Base-by-base conservation (phyloP, 2,329 filamentous ascomycete genomes). In the Apiospora malaysiana region DNA sequence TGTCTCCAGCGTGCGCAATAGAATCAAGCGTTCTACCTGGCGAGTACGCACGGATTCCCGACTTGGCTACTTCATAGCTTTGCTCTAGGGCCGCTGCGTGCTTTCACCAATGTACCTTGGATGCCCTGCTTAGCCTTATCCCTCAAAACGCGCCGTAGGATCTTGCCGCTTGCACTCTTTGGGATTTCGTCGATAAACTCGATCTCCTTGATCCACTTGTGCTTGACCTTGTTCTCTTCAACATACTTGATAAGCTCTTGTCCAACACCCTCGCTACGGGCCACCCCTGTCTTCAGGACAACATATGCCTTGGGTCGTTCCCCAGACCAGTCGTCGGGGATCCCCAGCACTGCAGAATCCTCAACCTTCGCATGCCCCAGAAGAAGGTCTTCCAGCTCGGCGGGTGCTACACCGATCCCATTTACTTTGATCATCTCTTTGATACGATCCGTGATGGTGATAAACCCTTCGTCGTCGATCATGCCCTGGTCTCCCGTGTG, bases 401-500 rank as follows among this genome's bases (percentile, higher is more conserved):
- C 93, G 0, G 93, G 93, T 0, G 93, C 92, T 25, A 96, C 93
- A 89, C 96, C 93, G 72, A 92, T 85, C 71, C 93, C 83, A 79
- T 94, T 82, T 47, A 83, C 81, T 76, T 86, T 86, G 77, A 86
- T 86, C 71, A 86, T 75, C 77, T 86, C 85, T 76, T 85, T 87
- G 73, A 86, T 82, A 16, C 95, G 90, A 79, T 97, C 95, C 0
- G 94, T 92, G 71, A 98, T 92, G 78, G 94, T 92, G 66, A 97
- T 79, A 77, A 98, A 95, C 0, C 89, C 86, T 9, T 89, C 85
- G 76, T 88, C 87, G 2, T 87, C 86, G 16, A 97, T 83, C 4
- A 95, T 84, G 0, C 92, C 94, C 79, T 97, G 93, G 76, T 98
- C 95, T 7, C 95, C 95, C 0, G 95, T 97, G 56, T 88, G 89